Evolutionary conservation across 768 basidiomycete genomes (phyloP).

Genomic region (Clavulina sp.): DNA sequence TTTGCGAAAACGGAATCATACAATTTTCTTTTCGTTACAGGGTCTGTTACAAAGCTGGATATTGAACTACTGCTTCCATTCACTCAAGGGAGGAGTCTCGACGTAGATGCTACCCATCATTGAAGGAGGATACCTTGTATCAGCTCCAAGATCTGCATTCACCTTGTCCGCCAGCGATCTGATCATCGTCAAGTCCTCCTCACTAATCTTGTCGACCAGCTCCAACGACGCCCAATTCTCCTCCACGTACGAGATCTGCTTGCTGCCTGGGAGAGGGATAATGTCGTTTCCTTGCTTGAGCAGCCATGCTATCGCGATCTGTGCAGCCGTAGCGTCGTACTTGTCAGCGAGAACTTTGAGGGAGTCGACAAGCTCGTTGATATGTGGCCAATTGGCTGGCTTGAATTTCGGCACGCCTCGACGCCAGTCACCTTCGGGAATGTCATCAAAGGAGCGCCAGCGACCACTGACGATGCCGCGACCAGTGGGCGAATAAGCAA

Average conservation of each 20-base stretch:
- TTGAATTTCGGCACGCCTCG: slow-evolving; percentile 3
- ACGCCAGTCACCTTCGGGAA: slow-evolving; percentile 6
- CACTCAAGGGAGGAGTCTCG: too few species aligned
- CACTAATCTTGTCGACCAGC: too few species aligned
- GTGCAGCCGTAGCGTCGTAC: slow-evolving; percentile 9
- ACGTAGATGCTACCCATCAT: too few species aligned
- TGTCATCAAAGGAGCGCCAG: slow-evolving; percentile 11
- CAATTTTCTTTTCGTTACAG: too few species aligned
- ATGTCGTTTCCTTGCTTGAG: slow-evolving; percentile 13
- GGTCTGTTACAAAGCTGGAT: too few species aligned
- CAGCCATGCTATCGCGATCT: slow-evolving; percentile 15
- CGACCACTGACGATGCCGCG: slow-evolving; percentile 33
- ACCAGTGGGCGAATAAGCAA: slow-evolving; percentile 38
- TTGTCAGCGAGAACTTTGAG: slow-evolving; percentile 12
- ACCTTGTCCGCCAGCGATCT: too few species aligned
- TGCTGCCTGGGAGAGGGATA: slow-evolving; percentile 14
- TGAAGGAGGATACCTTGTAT: too few species aligned
- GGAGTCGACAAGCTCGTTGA: slow-evolving; percentile 10
- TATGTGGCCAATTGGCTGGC: slow-evolving; percentile 11
- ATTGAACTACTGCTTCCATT: too few species aligned
- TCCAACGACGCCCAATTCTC: slow-evolving; percentile 1
- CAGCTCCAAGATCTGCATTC: too few species aligned
- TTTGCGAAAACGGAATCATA: too few species aligned
- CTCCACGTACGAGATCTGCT: slow-evolving; percentile 1
- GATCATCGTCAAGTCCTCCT: too few species aligned